Evolutionary conservation across 495 filamentous ascomycete species (phyloP).

Genomic region (Trichocladium antarcticum): DNA sequence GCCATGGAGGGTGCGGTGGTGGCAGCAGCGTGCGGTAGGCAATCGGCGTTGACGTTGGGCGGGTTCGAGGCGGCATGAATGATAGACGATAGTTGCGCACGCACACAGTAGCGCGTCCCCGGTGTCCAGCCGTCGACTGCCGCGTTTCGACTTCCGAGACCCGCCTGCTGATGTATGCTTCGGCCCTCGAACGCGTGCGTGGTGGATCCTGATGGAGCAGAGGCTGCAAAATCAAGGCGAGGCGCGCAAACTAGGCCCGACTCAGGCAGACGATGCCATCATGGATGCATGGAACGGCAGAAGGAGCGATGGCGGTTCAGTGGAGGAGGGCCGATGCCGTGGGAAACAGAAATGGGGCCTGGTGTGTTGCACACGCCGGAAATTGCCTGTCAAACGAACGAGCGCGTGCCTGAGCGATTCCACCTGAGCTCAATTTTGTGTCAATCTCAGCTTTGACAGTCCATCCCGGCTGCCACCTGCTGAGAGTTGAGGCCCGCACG

Average conservation of each 20-base stretch:
- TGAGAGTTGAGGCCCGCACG: too few relatives aligned
- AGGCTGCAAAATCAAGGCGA: background rate
- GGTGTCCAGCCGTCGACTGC: background rate
- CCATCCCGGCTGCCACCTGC: too few relatives aligned
- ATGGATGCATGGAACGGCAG: too few relatives aligned
- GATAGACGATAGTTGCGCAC: background rate
- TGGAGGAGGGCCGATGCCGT: too few relatives aligned
- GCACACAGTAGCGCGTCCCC: too few relatives aligned
- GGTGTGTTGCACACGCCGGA: background rate
- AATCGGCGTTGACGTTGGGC: background rate
- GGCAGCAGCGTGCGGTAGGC: slow-evolving; percentile 2
- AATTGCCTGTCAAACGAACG: background rate
- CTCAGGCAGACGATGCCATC: too few relatives aligned
- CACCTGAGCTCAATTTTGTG: background rate
- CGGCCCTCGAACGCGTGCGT: too few relatives aligned
- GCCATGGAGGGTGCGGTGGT: slow-evolving; percentile 20
- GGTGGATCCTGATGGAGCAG: background rate
- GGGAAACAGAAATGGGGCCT: background rate
- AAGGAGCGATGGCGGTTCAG: too few relatives aligned
- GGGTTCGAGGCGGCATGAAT: slow-evolving; percentile 7
- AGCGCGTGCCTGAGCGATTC: background rate
- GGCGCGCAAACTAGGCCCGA: too few relatives aligned
- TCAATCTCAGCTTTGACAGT: background rate
- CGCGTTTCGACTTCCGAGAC: background rate
- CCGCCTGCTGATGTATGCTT: background rate